These are phyloP conservation scores for Didymella pomorum DNA, from an alignment of 2,329 filamentous ascomycete species.

Conservation along the genomic window DNA sequence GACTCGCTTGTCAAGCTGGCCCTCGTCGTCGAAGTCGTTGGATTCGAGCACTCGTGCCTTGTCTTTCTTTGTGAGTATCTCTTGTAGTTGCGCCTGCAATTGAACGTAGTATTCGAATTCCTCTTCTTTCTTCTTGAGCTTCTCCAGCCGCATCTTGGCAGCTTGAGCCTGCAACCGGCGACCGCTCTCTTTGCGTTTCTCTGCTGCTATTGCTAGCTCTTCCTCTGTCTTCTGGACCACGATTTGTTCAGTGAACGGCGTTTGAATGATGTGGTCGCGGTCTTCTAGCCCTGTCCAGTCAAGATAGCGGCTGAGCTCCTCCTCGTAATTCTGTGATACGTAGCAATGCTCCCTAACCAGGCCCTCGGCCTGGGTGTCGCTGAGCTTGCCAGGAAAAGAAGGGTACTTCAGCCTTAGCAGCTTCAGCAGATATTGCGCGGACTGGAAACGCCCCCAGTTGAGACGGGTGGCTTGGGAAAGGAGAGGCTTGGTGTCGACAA, in stretches of 20 bases:
- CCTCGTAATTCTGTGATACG: conserved; percentile 81
- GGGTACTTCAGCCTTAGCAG: conserved; percentile 92
- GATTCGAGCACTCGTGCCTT: conserved; percentile 80
- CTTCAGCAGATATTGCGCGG: conserved; percentile 89
- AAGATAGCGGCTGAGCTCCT: conserved; percentile 77
- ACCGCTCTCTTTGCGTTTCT: conserved; percentile 94
- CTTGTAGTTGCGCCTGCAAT: conserved; percentile 73
- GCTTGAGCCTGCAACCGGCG: conserved; percentile 92
- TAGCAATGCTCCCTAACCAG: conserved; percentile 91
- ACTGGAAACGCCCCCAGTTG: conserved; percentile 94
- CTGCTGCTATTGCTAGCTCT: conserved; percentile 86
- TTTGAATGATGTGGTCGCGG: conserved; percentile 86
- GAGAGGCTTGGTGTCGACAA: conserved; percentile 84
- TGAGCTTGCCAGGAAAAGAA: conserved; percentile 84
- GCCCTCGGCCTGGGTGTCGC: conserved; percentile 83
- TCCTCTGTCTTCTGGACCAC: conserved; percentile 92
- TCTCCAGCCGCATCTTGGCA: conserved; percentile 95
- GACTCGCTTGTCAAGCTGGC: conserved; percentile 81
- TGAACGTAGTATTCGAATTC: conserved; percentile 94
- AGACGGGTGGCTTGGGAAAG: conserved; percentile 85
- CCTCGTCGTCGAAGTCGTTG: conserved; percentile 92
- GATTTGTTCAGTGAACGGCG: conserved; percentile 91
- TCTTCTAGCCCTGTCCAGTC: conserved; percentile 95
- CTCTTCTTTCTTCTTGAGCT: conserved; percentile 93
- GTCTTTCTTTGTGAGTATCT: conserved; percentile 87